Evolutionary conservation across 805 yeast genomes (phyloP).

Genomic region (Yamadazyma nakazawae): DNA sequence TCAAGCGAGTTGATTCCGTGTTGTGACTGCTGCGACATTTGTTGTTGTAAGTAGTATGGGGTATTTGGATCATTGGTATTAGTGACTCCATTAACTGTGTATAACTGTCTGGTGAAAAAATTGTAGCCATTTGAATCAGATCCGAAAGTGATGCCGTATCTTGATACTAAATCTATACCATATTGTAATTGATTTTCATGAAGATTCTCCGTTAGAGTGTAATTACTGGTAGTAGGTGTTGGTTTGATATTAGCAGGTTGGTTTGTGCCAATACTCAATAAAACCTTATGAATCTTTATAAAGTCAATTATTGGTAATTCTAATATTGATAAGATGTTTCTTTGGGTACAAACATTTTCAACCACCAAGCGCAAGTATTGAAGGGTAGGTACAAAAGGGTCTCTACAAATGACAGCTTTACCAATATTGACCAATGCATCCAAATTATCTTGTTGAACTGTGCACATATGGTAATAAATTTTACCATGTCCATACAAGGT

Average conservation of each 20-base stretch:
- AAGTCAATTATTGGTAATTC: constrained; percentile 61
- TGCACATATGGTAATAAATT: constrained; percentile 81
- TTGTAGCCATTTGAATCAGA: constrained; percentile 60
- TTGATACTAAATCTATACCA: constrained; percentile 58
- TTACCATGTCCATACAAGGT: constrained; percentile 82
- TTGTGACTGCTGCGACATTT: constrained; percentile 15
- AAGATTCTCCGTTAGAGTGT: constrained; percentile 20
- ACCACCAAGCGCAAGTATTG: constrained; percentile 75
- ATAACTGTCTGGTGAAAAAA: constrained; percentile 49
- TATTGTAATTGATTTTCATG: constrained; percentile 48
- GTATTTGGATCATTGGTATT: constrained; percentile 30
- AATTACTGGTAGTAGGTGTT: constrained; percentile 12
- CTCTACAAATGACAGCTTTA: constrained; percentile 73
- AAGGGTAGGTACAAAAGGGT: constrained; percentile 80
- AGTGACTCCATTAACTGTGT: constrained; percentile 31
- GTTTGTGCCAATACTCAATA: constrained; percentile 49
- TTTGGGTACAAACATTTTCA: constrained; percentile 69
- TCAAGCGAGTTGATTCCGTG: constrained; percentile 35
- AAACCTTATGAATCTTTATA: constrained; percentile 65
- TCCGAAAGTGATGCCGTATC: constrained; percentile 67
- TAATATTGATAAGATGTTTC: constrained; percentile 55
- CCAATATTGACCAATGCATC: constrained; percentile 81
- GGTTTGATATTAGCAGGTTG: constrained; percentile 5
- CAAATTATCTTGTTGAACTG: constrained; percentile 73
- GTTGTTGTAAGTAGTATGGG: constrained; percentile 31